Evolutionary conservation across 164 flowering plant species (phyloP).

Genomic region (Sextonia rubra): DNA sequence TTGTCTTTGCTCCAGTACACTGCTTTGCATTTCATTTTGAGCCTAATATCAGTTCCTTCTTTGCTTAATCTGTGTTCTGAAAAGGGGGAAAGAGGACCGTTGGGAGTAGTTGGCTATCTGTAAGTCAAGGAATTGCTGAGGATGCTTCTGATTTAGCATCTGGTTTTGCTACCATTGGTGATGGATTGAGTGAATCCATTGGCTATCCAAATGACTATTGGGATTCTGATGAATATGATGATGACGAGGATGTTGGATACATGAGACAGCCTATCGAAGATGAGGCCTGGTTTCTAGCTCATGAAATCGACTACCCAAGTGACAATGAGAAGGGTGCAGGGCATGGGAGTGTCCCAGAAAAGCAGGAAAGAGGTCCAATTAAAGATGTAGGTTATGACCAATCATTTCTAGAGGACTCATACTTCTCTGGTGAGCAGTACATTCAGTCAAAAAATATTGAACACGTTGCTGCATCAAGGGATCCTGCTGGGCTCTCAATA

Average conservation of each 20-base stretch:
- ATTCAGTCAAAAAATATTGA: conserved; percentile 10
- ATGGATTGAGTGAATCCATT: conserved; percentile 81
- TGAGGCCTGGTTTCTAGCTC: conserved; percentile 96
- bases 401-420: conserved; percentile 93
- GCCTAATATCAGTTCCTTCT: background rate
- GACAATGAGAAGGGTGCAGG: conserved; percentile 92
- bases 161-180: conserved; percentile 95
- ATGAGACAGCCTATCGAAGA: conserved; percentile 98
- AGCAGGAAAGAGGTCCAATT: conserved; percentile 55
- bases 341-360: conserved; percentile 81
- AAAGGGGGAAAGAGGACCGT: conserved; percentile 57
- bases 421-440: conserved; percentile 70
- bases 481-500: conserved; percentile 52
- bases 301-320: conserved; percentile 98
- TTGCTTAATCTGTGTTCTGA: background rate
- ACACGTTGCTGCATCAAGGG: conserved; percentile 47
- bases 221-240: conserved; percentile 99
- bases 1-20: background rate
- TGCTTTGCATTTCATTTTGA: background rate
- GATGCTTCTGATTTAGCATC: conserved; percentile 90
- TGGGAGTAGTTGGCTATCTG: conserved; percentile 94
- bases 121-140: conserved; percentile 92
- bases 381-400: conserved; percentile 90
- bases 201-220: conserved; percentile 96
- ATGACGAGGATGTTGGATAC: conserved; percentile 95